These are phyloP conservation scores for Alternaria ventricosa DNA, from an alignment of 2,329 filamentous ascomycete genomes.

Conservation along the genomic window DNA sequence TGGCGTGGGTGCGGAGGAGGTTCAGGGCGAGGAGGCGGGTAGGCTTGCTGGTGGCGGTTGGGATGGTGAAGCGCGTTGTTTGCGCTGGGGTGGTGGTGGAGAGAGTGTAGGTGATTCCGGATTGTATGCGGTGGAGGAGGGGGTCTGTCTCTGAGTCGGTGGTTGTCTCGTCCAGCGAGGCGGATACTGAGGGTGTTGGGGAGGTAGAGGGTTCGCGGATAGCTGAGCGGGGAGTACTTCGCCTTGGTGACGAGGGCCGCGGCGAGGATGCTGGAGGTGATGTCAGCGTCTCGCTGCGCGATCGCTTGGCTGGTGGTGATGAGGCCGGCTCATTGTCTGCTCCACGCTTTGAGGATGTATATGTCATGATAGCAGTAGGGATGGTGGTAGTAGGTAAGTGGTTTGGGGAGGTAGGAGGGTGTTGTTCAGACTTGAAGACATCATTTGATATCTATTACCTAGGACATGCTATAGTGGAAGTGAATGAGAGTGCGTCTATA, in stretches of 20 bases:
- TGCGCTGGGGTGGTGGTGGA: neutral
- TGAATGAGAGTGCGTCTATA: neutral
- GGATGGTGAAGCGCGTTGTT: conserved; percentile 13
- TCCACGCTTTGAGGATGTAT: neutral
- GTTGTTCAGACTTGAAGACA: neutral
- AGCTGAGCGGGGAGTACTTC: neutral
- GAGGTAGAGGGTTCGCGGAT: neutral
- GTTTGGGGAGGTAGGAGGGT: neutral
- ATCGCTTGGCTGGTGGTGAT: neutral
- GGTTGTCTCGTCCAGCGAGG: neutral
- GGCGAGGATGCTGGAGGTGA: rapidly evolving
- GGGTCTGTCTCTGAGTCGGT: neutral
- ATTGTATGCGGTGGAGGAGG: conserved; percentile 7
- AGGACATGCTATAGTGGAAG: neutral
- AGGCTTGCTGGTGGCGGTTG: neutral
- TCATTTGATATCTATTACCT: too few species aligned
- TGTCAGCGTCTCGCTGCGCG: neutral
- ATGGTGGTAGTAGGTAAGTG: neutral
- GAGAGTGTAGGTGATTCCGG: conserved; percentile 4
- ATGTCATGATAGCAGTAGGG: neutral
- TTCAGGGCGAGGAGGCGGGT: neutral
- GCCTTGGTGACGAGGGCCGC: neutral
- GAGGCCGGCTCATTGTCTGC: neutral
- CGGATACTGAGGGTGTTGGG: neutral
- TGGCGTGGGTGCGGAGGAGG: conserved; percentile 4